Percentiles rank a stretch among this genome's conserved stretches.
Evolutionary conservation across 345 rosid species (phyloP).

Genomic region (Excoecaria agallocha): DNA sequence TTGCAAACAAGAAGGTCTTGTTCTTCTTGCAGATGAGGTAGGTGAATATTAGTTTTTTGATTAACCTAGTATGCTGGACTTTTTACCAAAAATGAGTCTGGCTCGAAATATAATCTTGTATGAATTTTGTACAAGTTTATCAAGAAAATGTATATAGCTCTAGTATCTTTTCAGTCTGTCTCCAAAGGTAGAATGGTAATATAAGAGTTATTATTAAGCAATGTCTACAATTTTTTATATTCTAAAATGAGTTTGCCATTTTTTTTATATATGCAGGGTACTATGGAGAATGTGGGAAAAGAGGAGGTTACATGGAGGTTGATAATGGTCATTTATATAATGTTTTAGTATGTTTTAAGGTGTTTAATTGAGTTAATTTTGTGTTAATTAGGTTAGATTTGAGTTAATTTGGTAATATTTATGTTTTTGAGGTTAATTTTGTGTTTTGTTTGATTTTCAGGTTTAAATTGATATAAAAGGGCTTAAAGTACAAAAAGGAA

Average conservation of each 20-base stretch:
- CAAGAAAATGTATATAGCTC: slow-evolving; percentile 73
- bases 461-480: no score
- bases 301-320: slow-evolving; percentile 99
- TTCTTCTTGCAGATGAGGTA: slow-evolving; percentile 91
- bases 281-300: slow-evolving; percentile 94
- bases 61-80: background rate
- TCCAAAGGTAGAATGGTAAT: slow-evolving; percentile 70
- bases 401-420: no score
- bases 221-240: background rate
- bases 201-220: background rate
- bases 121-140: slow-evolving; percentile 52
- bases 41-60: background rate
- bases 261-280: slow-evolving; percentile 48
- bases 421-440: no score
- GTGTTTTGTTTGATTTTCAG: no score
- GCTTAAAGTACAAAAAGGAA: no score
- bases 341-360: no score
- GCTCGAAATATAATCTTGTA: no score
- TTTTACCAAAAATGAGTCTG: no score
- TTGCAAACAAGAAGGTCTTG: slow-evolving; percentile 88
- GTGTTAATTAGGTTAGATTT: no score
- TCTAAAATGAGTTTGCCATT: background rate
- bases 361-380: no score
- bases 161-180: slow-evolving; percentile 91
- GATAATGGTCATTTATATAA: no score